Evolutionary conservation across 169 alveolate genomes (phyloP), one percentile per base, ranked within the genome.

Genomic region (Plasmodium billcollinsi): DNA sequence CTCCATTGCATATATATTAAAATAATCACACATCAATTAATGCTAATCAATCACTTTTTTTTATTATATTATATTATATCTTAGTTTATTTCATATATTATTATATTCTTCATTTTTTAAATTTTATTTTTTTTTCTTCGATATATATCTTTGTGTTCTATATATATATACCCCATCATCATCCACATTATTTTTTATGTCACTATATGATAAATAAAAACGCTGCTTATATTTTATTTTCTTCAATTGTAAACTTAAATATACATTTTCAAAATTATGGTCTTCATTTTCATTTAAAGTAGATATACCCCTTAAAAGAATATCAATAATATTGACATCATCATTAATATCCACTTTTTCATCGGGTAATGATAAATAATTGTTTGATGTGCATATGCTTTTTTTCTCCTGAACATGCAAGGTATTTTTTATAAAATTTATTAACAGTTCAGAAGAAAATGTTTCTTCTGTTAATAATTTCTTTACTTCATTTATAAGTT

Each of bases 161-260:
- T 83, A 83, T 83, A 83, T 83, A 61, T 56, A 83, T 4, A 83
- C 85, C 3, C 74, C 91, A 63, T 83, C 91, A n/a, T 83, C 86
- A 62, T 83, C 91, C n/a, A 83, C 74, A 58, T 56, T 83, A 21
- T 70, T 71, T 58, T 70, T 49, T 61, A 33, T 12, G 59, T 83
- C 85, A 12, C 21, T 9, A 61, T 83, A 83, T 49, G 86, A 67
- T 66, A 56, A 47, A 39, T 18, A 43, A 67, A 69, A 61, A 26
- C 43, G 49, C 9, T 70, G 69, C 71, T 83, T 83, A 73, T 83
- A 83, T 63, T 83, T 83, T 8, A 83, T 83, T 83, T 83, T 83
- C 69, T 83, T 83, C 29, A 83, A 85, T 83, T 69, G 67, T 63
- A 83, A 39, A 70, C 86, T 83, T 83, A 83, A 20, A 59, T 83